These are phyloP conservation scores for Populus hybrid DNA, from an alignment of 441 rosid species.

Conservation along the genomic window DNA sequence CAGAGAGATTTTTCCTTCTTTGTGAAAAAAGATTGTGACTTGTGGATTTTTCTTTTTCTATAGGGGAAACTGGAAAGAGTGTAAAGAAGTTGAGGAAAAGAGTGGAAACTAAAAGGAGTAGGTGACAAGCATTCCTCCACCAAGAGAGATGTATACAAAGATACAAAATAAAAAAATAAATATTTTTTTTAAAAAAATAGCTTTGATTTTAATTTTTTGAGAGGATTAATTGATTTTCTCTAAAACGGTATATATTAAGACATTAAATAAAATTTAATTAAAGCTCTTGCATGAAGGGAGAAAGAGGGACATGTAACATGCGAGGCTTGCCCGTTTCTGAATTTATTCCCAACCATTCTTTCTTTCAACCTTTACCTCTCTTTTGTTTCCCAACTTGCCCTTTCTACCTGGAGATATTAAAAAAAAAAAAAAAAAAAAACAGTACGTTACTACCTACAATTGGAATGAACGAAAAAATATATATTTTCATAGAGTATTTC, in stretches of 20 bases:
- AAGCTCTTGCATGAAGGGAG: slow-evolving; percentile 58
- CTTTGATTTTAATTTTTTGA: slow-evolving; percentile 6
- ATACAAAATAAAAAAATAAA: background rate
- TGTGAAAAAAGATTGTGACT: slow-evolving; percentile 15
- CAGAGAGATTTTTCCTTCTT: background rate
- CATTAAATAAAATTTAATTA: slow-evolving; percentile 35
- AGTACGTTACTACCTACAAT: background rate
- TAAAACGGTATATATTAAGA: slow-evolving; percentile 27
- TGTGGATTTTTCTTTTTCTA: slow-evolving; percentile 16
- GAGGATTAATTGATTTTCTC: slow-evolving; percentile 17
- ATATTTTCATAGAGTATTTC: too few species aligned
- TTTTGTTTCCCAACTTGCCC: slow-evolving; percentile 33
- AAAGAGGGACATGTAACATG: slow-evolving; percentile 77
- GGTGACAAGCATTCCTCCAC: slow-evolving; percentile 83
- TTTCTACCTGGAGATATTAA: slow-evolving; percentile 4
- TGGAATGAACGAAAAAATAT: background rate
- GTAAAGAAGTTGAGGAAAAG: slow-evolving; percentile 28
- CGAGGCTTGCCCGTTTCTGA: slow-evolving; percentile 75
- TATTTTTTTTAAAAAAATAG: background rate
- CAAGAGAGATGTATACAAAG: slow-evolving; percentile 39
- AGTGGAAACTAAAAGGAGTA: slow-evolving; percentile 51
- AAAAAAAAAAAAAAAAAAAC: background rate
- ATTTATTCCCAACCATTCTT: slow-evolving; percentile 33
- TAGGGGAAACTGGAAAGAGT: slow-evolving; percentile 9
- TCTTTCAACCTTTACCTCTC: background rate